Percentiles rank a stretch among this genome's conserved stretches.
These are phyloP conservation scores for Spizellomyces punctatus DNA, from an alignment of 192 early-diverging fungal species.

Conservation along the genomic window DNA sequence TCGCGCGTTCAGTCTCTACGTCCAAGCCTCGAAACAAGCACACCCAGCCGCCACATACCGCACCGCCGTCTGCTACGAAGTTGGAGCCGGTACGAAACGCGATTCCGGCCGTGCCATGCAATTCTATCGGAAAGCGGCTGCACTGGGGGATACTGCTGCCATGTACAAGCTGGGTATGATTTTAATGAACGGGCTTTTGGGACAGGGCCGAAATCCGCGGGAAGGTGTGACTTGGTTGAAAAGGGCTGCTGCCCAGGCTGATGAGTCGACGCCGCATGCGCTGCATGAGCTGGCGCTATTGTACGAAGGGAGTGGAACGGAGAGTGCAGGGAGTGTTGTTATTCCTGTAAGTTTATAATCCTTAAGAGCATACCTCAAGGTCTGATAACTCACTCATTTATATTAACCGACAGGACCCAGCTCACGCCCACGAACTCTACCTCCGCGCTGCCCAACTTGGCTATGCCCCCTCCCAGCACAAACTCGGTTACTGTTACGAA, in stretches of 20 bases:
- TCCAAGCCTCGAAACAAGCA: constrained; percentile 89
- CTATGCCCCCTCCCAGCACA: constrained; percentile 90
- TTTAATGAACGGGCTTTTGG: constrained; percentile 80
- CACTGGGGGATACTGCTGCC: constrained; percentile 85
- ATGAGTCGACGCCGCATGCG: constrained; percentile 88
- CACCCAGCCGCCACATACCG: constrained; percentile 93
- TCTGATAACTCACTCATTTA: constrained; percentile 7
- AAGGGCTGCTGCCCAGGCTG: constrained; percentile 86
- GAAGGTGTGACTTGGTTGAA: constrained; percentile 96
- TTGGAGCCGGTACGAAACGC: constrained; percentile 88
- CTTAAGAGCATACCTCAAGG: neutral
- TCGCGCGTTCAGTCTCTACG: constrained; percentile 87
- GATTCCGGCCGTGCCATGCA: constrained; percentile 81
- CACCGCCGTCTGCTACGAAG: constrained; percentile 94
- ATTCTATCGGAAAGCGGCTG: constrained; percentile 92
- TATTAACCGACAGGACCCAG: constrained; percentile 61
- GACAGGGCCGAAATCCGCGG: constrained; percentile 74
- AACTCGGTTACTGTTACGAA: constrained; percentile 91
- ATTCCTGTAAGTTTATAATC: constrained; percentile 42
- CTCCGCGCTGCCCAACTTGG: constrained; percentile 91
- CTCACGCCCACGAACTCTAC: constrained; percentile 90
- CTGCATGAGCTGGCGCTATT: constrained; percentile 89
- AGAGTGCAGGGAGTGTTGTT: constrained; percentile 34
- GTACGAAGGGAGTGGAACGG: constrained; percentile 71
- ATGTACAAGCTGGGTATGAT: constrained; percentile 99